Base-by-base conservation (phyloP, 2,329 filamentous ascomycete genomes). In the Trichoderma koningii region DNA sequence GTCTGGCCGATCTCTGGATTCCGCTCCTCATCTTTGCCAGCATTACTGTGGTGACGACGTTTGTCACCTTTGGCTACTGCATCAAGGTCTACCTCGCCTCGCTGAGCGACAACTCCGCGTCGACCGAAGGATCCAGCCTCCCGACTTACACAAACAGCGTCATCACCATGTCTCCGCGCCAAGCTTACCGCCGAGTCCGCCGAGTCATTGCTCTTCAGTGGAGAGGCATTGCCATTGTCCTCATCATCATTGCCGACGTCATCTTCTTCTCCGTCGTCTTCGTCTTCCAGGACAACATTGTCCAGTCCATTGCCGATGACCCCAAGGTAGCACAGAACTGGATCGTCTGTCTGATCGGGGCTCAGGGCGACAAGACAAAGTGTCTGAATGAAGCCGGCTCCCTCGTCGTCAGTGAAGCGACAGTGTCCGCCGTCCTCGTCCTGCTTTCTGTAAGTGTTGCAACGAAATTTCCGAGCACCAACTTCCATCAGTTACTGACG, bases 261-360 rank as follows among this genome's bases (percentile, higher is more conserved):
- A 88, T 97, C 72, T 97, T 97, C 82, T 97, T 98, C 77, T 89
- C 93, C 2, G 82, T 97, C 52, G 85, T 97, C 63, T 98, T 98
- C 74, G 89, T 98, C 55, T 91, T 92, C 74, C 85, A 97, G 73
- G 91, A 96, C 76, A 89, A 89, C 70, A 85, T 90, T 23, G 84
- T 91, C 14, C 79, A 85, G 60, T 83, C 85, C 3, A 77, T 84
- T 21, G 82, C 84, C 45, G 82, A 87, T 42, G 72, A 89, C 61
- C 79, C 80, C 0, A 68, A 34, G 1, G 83, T 85, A 28, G 85
- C 89, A 2, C 67, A 77, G 42, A 81, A 83, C 3, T 98, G 92
- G 91, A 75, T 96, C 1, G 12, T 74, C 0, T 99, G 95, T 73
- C 82, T 99, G n/a, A 72, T 76, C 30, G 78, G 84, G 0, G 26